Conservation (phyloP, 768 basidiomycete species). For the Amanita phalloides region DNA sequence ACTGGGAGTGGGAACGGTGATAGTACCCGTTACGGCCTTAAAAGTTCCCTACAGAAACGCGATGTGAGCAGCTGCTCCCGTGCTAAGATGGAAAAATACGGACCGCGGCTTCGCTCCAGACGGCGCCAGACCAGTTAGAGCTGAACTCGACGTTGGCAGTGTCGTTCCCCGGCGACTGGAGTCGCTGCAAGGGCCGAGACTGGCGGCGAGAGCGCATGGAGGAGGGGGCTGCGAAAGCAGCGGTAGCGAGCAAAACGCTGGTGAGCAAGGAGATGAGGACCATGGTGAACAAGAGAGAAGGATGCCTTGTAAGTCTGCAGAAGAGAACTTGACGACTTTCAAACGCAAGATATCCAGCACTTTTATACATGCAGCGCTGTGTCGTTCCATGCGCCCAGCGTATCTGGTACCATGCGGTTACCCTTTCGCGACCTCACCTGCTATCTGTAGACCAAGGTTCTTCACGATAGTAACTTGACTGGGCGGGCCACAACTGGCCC, state of each 20-base stretch:
- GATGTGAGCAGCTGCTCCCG: not conserved
- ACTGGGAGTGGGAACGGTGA: slow-evolving; percentile 19
- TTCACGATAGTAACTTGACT: no score
- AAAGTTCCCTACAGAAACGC: not conserved
- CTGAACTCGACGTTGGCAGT: slow-evolving; percentile 17
- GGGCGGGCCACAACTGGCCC: no score
- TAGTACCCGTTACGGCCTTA: slow-evolving; percentile 19
- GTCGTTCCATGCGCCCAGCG: no score
- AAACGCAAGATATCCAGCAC: no score
- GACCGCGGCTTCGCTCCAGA: slow-evolving; percentile 16
- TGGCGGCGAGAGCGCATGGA: not conserved
- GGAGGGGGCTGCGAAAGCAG: not conserved
- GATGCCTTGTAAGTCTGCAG: no score
- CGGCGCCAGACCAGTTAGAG: slow-evolving; percentile 25
- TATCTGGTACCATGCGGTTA: no score
- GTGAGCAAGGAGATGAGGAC: not conserved
- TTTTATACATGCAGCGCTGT: no score
- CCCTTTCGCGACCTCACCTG: no score
- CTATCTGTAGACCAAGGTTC: no score
- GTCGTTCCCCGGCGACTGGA: slow-evolving; percentile 3
- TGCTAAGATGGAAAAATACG: not conserved
- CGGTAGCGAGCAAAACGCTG: not conserved
- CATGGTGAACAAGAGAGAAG: not conserved
- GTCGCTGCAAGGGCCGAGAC: not conserved
- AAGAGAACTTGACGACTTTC: no score